Base-by-base conservation (phyloP, 805 yeast species). In the Cyberlindnera nakhonratchasimensis region DNA sequence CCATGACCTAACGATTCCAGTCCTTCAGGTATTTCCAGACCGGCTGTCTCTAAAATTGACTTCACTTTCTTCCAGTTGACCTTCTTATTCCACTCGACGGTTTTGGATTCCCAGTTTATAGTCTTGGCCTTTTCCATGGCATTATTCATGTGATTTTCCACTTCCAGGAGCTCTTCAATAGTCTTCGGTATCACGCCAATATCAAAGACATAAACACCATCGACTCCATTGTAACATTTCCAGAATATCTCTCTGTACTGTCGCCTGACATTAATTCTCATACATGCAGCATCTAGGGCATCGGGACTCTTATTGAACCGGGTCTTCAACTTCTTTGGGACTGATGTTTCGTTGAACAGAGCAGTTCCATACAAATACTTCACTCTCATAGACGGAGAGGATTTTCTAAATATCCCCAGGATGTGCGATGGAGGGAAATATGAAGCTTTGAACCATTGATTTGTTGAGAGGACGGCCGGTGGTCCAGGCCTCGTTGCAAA, bases 361-460 rank as follows among this genome's bases (percentile, higher is more conserved):
- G 23, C 46, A 1, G 40, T 36, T 13, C 52, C 53, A 16, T 51
- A 50, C 9, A 43, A 29, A 30, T 40, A 51, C 30, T 46, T 48
- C 5, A 57, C 36, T n/a, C 58, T 24, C 9, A 57, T 17, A 0
- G 58, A 50, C 2, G 58, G 60, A n/a, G 40, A 43, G 11, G 47
- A 42, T 37, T 57, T 57, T 12, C 59, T 43, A 37, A 51, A 54
- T 4, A 52, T 11, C 1, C 52, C 52, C 6, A 51, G 34, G 3
- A 55, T n/a, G 28, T 55, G 59, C 1, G 43, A 40, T 2, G 54
- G 51, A 13, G 58, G 58, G 40, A 46, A 57, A 34, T 36, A 57
- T 4, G 40, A 37, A 17, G 42, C 23, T 16, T 34, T 44, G 43
- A 51, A 50, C 36, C 45, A 48, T 18, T 23, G 29, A 33, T 46